phyloP scores from a whole-genome alignment of 2,329 filamentous ascomycete genomes.

The Monilinia vaccinii-corymbosi region DNA sequence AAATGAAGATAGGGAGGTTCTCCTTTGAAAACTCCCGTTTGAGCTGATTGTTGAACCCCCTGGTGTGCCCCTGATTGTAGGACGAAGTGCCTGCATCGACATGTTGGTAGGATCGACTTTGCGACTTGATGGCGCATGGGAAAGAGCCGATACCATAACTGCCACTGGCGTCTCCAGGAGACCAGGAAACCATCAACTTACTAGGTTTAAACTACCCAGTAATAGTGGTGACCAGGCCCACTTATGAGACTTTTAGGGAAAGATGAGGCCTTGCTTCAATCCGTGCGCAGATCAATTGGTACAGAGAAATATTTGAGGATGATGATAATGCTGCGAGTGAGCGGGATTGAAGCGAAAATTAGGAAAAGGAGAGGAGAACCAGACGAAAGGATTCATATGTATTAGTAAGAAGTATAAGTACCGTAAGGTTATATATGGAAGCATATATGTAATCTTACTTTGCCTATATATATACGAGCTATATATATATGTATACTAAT shows the following conservation, averaged over 20 bases:
- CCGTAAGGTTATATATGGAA: no score
- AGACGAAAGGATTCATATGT: no score
- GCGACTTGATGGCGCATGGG: conserved; percentile 14
- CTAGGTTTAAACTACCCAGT: conserved; percentile 9
- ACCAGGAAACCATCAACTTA: conserved; percentile 9
- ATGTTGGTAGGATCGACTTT: conserved; percentile 15
- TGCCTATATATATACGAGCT: no score
- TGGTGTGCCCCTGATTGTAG: conserved; percentile 20
- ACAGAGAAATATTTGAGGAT: not conserved
- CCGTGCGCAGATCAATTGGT: conserved; percentile 1
- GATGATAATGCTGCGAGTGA: no score
- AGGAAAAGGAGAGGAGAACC: not conserved
- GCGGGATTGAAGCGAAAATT: not conserved
- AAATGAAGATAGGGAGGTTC: conserved; percentile 56
- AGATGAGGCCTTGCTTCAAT: conserved; percentile 8
- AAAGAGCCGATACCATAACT: conserved; percentile 17
- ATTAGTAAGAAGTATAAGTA: no score
- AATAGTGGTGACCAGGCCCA: conserved; percentile 3
- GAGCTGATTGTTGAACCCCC: conserved; percentile 21
- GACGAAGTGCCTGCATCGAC: conserved; percentile 21
- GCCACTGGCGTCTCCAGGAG: not conserved
- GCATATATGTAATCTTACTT: no score
- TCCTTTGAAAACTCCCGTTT: conserved; percentile 30
- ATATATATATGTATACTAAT: no score
- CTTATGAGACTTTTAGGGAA: conserved; percentile 6